phyloP scores from a whole-genome alignment of 331 rosid genomes.

The Acacia concinna region DNA sequence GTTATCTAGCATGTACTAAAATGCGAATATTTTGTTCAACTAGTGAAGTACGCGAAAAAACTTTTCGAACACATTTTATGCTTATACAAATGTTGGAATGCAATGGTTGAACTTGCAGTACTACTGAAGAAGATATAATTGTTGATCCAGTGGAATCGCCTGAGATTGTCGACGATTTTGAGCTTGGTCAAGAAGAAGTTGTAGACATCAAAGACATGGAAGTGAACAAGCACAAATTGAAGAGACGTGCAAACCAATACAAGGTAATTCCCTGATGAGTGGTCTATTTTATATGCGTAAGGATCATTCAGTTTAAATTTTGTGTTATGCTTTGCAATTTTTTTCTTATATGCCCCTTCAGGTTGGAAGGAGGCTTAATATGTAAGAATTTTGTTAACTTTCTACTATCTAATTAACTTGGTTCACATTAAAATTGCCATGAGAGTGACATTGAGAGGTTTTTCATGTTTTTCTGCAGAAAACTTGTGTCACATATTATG shows the following conservation, averaged over 20 bases:
- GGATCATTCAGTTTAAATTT: not conserved
- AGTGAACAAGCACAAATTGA: constrained; percentile 68
- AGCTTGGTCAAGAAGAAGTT: constrained; percentile 74
- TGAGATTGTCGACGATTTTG: constrained; percentile 86
- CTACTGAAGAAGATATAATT: constrained; percentile 81
- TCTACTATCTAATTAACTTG: not conserved
- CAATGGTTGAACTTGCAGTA: constrained; percentile 44
- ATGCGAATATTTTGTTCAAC: not conserved
- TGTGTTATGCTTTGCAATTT: not conserved
- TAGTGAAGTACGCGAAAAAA: not conserved
- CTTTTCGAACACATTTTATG: not conserved
- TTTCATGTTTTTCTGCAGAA: not conserved
- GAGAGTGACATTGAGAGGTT: not conserved
- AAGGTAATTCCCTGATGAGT: constrained; percentile 42
- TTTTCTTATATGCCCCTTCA: not conserved
- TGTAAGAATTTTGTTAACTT: not conserved
- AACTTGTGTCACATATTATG: not conserved
- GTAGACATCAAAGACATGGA: constrained; percentile 73
- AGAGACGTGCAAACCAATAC: constrained; percentile 62
- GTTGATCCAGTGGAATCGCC: constrained; percentile 77
- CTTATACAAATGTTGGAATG: not conserved
- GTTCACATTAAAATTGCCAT: not conserved
- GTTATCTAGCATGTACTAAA: not conserved
- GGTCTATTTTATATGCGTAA: not conserved
- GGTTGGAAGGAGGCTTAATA: not conserved